Percentiles rank a stretch among this genome's conserved stretches.
phyloP scores from a whole-genome alignment of 805 yeast species.

The Metahyphopichia silvanorum region DNA sequence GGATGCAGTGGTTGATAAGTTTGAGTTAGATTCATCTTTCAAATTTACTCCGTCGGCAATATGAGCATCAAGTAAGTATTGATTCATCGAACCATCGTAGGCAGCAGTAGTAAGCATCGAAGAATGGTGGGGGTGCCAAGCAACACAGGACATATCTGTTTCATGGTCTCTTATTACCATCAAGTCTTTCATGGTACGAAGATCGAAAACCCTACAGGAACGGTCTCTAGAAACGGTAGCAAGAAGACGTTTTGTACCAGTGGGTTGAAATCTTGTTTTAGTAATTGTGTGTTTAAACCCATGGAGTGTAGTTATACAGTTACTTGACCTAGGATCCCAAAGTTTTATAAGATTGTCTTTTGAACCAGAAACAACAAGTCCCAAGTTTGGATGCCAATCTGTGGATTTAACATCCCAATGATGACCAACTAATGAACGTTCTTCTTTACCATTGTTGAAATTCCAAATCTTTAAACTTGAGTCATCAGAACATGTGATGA shows the following conservation, averaged over 20 bases:
- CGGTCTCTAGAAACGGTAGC: constrained; percentile 90
- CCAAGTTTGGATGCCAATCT: constrained; percentile 93
- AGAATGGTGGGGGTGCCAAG: constrained; percentile 92
- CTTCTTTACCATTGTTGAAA: constrained; percentile 84
- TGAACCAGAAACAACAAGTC: constrained; percentile 87
- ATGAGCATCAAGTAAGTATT: constrained; percentile 61
- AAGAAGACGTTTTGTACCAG: constrained; percentile 64
- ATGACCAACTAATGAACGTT: constrained; percentile 78
- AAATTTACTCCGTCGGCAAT: constrained; percentile 29
- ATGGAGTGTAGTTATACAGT: constrained; percentile 74
- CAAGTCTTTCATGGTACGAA: constrained; percentile 78
- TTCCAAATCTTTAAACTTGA: constrained; percentile 90
- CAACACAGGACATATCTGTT: constrained; percentile 76
- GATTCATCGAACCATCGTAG: constrained; percentile 83
- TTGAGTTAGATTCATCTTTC: constrained; percentile 10
- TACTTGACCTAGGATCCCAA: constrained; percentile 91
- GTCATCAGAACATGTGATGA: constrained; percentile 94
- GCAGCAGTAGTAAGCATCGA: constrained; percentile 79
- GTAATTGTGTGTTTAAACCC: constrained; percentile 95
- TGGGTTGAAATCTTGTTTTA: constrained; percentile 80
- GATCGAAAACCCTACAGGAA: constrained; percentile 82
- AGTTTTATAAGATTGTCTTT: constrained; percentile 90
- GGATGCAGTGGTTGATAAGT: constrained; percentile 21
- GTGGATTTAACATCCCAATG: constrained; percentile 98
- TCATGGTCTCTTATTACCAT: constrained; percentile 74